phyloP scores from a whole-genome alignment of 352 stramenopile species.

The Hyaloperonospora arabidopsidis region DNA sequence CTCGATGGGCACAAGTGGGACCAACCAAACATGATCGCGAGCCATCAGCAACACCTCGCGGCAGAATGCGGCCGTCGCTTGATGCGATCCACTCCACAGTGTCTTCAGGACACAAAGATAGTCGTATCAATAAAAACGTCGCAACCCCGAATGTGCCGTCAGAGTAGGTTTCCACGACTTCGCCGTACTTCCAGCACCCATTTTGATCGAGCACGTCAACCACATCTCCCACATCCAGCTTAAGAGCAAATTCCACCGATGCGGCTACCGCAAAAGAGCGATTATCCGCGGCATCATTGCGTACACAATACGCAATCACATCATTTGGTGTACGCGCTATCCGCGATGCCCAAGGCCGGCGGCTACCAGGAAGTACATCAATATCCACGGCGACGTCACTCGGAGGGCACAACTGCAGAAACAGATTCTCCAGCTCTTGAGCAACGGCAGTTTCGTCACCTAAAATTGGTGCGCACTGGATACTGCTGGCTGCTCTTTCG shows the following conservation, averaged over 20 bases:
- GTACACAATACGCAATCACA: conserved; percentile 45
- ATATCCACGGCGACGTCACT: conserved; percentile 11
- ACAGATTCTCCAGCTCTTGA: conserved; percentile 50
- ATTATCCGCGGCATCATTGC: conserved; percentile 27
- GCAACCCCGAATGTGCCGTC: conserved; percentile 27
- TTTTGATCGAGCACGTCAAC: conserved; percentile 75
- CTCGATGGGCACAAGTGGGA: conserved; percentile 32
- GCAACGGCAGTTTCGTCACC: conserved; percentile 34
- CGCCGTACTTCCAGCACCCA: conserved; percentile 73
- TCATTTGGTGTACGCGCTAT: conserved; percentile 40
- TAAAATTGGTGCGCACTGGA: conserved; percentile 46
- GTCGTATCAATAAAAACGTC: conserved; percentile 63
- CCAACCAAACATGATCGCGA: conserved; percentile 36
- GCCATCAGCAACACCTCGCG: conserved; percentile 52
- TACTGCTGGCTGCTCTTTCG: conserved; percentile 44
- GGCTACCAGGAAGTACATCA: conserved; percentile 8
- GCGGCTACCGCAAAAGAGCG: conserved; percentile 38
- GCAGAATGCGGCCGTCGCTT: conserved; percentile 62
- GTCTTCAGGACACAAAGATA: conserved; percentile 51
- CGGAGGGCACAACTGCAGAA: conserved; percentile 42
- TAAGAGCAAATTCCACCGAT: conserved; percentile 62
- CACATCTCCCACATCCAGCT: conserved; percentile 47
- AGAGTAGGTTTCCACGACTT: conserved; percentile 53
- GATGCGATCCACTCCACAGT: conserved; percentile 64
- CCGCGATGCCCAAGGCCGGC: conserved; percentile 20